Evolutionary conservation across 108 stramenopile genomes (phyloP), one percentile per base, ranked within the genome.

Genomic region (Conticribra weissflogii): DNA sequence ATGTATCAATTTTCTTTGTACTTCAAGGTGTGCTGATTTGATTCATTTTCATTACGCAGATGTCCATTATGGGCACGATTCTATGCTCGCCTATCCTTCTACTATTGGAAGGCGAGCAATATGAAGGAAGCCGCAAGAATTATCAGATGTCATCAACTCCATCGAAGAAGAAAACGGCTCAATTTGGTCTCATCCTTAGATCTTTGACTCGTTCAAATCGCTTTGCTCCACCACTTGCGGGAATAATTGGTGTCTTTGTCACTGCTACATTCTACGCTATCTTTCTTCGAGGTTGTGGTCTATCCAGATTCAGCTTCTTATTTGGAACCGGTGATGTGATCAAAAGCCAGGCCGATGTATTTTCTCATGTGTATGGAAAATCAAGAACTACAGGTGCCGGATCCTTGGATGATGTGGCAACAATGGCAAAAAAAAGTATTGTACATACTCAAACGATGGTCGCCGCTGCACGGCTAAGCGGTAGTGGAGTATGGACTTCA

Each of bases 401-500:
- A 3, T 41, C 57, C 22, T 32, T 74, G 44, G 75, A 83, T 60
- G 80, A 83, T 27, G 74, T 91, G 9, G 81, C 76, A 28, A 34
- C 47, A 18, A 24, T 88, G 71, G 86, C 83, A 19, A 57, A 79
- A 68, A 84, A 71, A 59, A 74, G 76, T 28, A 67, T 82, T 12
- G 60, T 84, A 0, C 69, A 84, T 46, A 84, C 74, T 21, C 19
- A 67, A 47, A 77, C 85, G 1, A 55, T 87, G 56, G 56, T 62
- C 9, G 55, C 83, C 17, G 74, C 90, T 12, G 75, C 84, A 19
- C 82, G 64, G 51, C 78, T 91, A 9, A 76, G 74, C 47, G 85
- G 66, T 3, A 73, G 76, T 71, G 77, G 86, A 23, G 59, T 91
- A 61, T 91, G 90, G 90, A 91, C 90, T 50, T 56, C 88, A 0